Conservation (phyloP, 176 grass and related monocot species). For the Avena atlantica region DNA sequence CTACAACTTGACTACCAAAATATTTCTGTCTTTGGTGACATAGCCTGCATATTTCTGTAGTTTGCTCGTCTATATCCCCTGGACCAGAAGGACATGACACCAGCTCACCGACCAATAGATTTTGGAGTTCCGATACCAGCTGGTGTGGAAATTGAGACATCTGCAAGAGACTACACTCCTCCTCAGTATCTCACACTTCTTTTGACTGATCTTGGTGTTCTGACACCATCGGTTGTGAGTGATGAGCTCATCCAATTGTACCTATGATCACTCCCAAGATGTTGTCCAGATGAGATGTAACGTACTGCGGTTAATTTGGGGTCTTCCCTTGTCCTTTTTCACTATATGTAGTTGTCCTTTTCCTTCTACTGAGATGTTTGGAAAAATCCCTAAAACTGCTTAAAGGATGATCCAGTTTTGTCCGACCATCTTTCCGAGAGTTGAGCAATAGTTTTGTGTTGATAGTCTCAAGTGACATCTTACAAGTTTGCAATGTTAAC, state of each 20-base stretch:
- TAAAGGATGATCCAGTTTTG: conserved; percentile 31
- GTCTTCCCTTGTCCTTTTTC: conserved; percentile 25
- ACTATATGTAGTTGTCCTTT: neutral
- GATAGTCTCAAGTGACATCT: neutral
- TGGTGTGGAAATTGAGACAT: conserved; percentile 74
- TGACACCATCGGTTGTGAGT: conserved; percentile 81
- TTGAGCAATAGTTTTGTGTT: neutral
- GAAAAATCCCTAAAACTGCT: neutral
- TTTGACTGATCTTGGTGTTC: conserved; percentile 73
- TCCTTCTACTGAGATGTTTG: neutral
- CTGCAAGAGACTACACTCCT: conserved; percentile 78
- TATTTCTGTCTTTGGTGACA: neutral
- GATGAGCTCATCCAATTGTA: conserved; percentile 84
- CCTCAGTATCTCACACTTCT: conserved; percentile 80
- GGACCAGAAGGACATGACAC: conserved; percentile 83
- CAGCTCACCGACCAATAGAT: conserved; percentile 68
- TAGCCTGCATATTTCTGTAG: conserved; percentile 44
- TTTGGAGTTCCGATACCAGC: conserved; percentile 66
- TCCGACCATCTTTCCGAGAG: neutral
- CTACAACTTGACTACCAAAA: neutral
- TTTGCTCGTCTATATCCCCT: conserved; percentile 80
- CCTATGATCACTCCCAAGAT: conserved; percentile 40
- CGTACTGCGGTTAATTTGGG: neutral
- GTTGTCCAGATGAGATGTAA: conserved; percentile 1
- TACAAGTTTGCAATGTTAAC: neutral